Percentiles rank a stretch among this genome's conserved stretches.
phyloP scores from a whole-genome alignment of 306 rosid species.

The Cajanus cajan region DNA sequence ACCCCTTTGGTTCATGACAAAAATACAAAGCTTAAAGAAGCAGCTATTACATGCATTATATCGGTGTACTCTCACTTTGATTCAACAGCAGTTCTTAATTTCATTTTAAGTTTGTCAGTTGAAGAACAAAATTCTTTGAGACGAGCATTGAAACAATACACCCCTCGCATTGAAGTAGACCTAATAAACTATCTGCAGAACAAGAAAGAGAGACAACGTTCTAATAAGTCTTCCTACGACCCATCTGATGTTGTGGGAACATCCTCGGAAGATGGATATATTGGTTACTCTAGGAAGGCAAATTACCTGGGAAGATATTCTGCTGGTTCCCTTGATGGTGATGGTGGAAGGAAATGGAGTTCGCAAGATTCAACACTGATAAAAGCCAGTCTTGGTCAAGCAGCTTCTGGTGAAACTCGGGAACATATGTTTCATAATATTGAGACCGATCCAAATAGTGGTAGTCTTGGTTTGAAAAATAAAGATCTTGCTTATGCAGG shows the following conservation, averaged over 20 bases:
- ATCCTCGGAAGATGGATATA: conserved; percentile 92
- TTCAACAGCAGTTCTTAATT: conserved; percentile 80
- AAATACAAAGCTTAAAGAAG: conserved; percentile 90
- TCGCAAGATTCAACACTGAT: conserved; percentile 72
- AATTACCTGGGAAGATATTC: conserved; percentile 78
- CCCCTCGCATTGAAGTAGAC: conserved; percentile 99
- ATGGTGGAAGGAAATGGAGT: conserved; percentile 91
- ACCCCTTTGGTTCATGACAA: conserved; percentile 88
- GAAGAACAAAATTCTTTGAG: conserved; percentile 97
- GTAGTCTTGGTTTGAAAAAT: conserved; percentile 46
- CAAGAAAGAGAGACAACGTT: conserved; percentile 90
- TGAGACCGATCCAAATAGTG: conserved; percentile 58
- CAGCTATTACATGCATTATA: conserved; percentile 92
- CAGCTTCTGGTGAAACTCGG: conserved; percentile 59
- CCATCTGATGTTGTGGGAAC: conserved; percentile 95
- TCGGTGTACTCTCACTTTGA: conserved; percentile 94
- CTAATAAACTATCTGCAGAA: conserved; percentile 86
- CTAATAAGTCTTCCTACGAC: conserved; percentile 83
- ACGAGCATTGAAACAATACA: conserved; percentile 90
- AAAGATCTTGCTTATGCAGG: conserved; percentile 48
- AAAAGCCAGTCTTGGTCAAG: conserved; percentile 56
- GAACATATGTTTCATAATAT: conserved; percentile 55
- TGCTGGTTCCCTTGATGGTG: conserved; percentile 87
- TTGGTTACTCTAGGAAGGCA: conserved; percentile 70
- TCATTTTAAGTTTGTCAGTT: conserved; percentile 87